These are phyloP conservation scores for Artemisia annua DNA, from an alignment of 129 eudicot species.

Conservation along the genomic window DNA sequence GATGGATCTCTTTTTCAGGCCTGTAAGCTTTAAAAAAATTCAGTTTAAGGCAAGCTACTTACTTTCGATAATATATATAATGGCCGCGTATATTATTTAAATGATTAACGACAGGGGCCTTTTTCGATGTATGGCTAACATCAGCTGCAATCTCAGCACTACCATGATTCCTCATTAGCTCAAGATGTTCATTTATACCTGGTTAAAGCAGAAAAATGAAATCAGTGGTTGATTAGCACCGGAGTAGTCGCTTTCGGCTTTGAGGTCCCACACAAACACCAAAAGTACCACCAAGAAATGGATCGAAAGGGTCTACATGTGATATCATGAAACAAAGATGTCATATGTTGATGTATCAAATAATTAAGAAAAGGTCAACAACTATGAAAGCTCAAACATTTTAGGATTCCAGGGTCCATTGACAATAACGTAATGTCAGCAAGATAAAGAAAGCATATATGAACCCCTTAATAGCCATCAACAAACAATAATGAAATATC, in stretches of 20 bases:
- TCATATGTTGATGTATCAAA: slow-evolving; percentile 14
- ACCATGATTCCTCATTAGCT: too few relatives aligned
- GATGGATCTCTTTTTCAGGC: too few relatives aligned
- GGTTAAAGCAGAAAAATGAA: too few relatives aligned
- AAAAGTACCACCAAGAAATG: background rate
- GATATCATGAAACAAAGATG: slow-evolving; percentile 12
- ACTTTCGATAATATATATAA: too few relatives aligned
- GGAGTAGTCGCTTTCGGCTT: background rate
- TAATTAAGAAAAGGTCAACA: background rate
- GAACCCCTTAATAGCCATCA: background rate
- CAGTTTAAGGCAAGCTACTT: too few relatives aligned
- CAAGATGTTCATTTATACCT: too few relatives aligned
- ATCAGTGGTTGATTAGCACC: too few relatives aligned
- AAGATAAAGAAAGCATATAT: slow-evolving; percentile 1
- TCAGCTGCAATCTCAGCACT: too few relatives aligned
- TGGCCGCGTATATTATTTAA: too few relatives aligned
- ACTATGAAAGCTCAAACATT: slow-evolving; percentile 16
- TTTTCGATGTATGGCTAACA: too few relatives aligned
- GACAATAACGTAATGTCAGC: slow-evolving; percentile 4
- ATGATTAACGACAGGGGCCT: too few relatives aligned
- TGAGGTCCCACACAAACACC: background rate
- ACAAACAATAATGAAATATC: slow-evolving; percentile 3
- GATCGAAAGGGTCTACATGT: background rate
- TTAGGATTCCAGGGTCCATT: slow-evolving; percentile 10
- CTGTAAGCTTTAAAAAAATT: too few relatives aligned